These are phyloP conservation scores for Pseudoperonospora humuli DNA, from an alignment of 352 stramenopile species.

Conservation along the genomic window DNA sequence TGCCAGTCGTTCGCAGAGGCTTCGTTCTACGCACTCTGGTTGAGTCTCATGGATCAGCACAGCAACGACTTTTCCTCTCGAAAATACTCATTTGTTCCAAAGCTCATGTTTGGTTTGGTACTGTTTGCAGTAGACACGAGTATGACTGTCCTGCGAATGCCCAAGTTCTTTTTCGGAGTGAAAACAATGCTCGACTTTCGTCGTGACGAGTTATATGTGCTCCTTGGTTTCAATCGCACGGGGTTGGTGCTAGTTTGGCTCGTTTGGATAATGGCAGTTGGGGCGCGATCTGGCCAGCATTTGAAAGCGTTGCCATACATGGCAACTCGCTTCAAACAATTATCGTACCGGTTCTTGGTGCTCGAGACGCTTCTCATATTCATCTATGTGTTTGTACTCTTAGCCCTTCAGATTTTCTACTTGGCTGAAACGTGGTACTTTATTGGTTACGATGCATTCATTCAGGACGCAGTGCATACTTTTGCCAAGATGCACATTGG, in stretches of 20 bases:
- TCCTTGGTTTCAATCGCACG: conserved; percentile 58
- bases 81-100: conserved; percentile 17
- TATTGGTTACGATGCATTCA: conserved; percentile 57
- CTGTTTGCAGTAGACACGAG: conserved; percentile 42
- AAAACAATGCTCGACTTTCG: conserved; percentile 8
- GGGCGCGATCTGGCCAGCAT: conserved; percentile 41
- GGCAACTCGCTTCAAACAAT: conserved; percentile 75
- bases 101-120: conserved; percentile 26
- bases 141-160: conserved; percentile 65
- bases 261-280: conserved; percentile 57
- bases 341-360: conserved; percentile 82
- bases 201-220: conserved; percentile 49
- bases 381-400: conserved; percentile 62
- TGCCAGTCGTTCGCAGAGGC: conserved; percentile 65
- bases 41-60: conserved; percentile 76
- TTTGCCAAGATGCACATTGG: conserved; percentile 53
- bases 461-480: conserved; percentile 59
- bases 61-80: conserved; percentile 31
- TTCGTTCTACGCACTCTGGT: conserved; percentile 75
- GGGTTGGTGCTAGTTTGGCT: conserved; percentile 61
- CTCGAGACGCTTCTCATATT: conserved; percentile 71
- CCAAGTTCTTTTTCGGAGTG: conserved; percentile 32
- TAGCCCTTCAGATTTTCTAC: conserved; percentile 54
- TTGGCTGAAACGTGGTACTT: conserved; percentile 58
- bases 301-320: conserved; percentile 79